A percentile compares a stretch with the other conserved stretches of the same genome.
These are phyloP conservation scores for Mortierella sp. DNA, from an alignment of 371 early-diverging fungal species.

Conservation along the genomic window DNA sequence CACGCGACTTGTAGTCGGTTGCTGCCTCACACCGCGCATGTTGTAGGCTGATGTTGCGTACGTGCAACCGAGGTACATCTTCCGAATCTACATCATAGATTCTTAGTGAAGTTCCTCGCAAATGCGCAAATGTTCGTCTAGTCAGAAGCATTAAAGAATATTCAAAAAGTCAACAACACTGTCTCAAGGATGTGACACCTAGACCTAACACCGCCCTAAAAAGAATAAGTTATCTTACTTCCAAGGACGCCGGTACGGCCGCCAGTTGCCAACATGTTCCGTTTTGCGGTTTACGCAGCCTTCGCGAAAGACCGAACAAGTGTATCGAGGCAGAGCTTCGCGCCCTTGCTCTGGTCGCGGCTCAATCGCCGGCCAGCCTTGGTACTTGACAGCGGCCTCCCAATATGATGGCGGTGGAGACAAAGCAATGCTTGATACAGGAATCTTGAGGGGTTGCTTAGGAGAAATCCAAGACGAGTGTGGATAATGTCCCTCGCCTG, in stretches of 20 bases:
- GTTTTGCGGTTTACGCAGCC: slow-evolving; percentile 53
- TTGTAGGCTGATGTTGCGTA: slow-evolving; percentile 49
- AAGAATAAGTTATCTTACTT: slow-evolving; percentile 30
- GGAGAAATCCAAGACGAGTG: neutral
- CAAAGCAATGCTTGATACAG: slow-evolving; percentile 37
- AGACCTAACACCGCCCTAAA: neutral
- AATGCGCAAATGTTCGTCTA: slow-evolving; percentile 51
- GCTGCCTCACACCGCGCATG: slow-evolving; percentile 46
- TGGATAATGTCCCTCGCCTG: too few species aligned
- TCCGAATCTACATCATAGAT: slow-evolving; percentile 49
- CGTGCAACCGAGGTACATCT: slow-evolving; percentile 47
- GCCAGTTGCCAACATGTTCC: slow-evolving; percentile 43
- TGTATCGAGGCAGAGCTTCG: slow-evolving; percentile 38
- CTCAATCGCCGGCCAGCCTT: slow-evolving; percentile 39
- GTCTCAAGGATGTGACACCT: neutral
- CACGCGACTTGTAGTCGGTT: slow-evolving; percentile 39
- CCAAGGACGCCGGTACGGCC: slow-evolving; percentile 52
- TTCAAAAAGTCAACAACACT: neutral
- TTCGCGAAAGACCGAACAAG: slow-evolving; percentile 48
- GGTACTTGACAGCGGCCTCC: slow-evolving; percentile 50
- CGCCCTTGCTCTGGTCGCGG: slow-evolving; percentile 45
- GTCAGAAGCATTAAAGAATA: neutral
- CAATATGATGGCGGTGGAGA: slow-evolving; percentile 48
- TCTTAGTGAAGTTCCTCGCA: slow-evolving; percentile 46
- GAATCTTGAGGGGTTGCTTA: slow-evolving; percentile 9